A percentile compares a stretch with the other conserved stretches of the same genome.
Conservation (phyloP, 768 basidiomycete species). For the Tylopilus plumbeoviolaceoides region DNA sequence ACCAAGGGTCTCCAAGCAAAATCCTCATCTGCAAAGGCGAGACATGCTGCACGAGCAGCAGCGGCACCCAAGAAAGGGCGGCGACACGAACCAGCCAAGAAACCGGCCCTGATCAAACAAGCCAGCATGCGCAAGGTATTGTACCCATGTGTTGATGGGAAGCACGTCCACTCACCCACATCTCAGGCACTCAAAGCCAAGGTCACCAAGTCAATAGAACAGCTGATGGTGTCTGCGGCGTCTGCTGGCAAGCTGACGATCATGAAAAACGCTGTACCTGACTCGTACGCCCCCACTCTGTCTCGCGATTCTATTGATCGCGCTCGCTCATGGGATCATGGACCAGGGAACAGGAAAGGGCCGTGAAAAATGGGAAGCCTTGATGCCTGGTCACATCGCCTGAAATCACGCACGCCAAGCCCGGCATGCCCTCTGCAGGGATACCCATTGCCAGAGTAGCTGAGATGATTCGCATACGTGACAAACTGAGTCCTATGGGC, state of each 20-base stretch:
- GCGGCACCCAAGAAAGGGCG: constrained; percentile 77
- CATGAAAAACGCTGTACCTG: constrained; percentile 64
- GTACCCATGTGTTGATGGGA: not conserved
- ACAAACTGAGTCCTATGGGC: not conserved
- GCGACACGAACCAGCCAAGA: constrained; percentile 78
- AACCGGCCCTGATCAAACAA: constrained; percentile 65
- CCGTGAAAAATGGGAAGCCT: constrained; percentile 14
- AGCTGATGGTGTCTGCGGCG: constrained; percentile 86
- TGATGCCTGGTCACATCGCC: constrained; percentile 10
- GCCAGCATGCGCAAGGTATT: constrained; percentile 73
- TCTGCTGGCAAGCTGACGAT: constrained; percentile 88
- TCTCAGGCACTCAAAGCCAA: constrained; percentile 77
- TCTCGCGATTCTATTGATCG: not conserved
- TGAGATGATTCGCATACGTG: not conserved
- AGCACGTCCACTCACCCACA: not conserved
- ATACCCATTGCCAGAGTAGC: constrained; percentile 4
- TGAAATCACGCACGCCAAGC: constrained; percentile 4
- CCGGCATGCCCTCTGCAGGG: not conserved
- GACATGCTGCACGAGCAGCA: constrained; percentile 63
- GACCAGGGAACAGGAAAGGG: constrained; percentile 20
- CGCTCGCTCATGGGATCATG: not conserved
- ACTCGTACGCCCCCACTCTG: constrained; percentile 21
- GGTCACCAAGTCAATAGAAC: constrained; percentile 89
- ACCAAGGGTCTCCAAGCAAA: constrained; percentile 73
- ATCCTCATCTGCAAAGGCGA: constrained; percentile 38